Percentiles rank a stretch among this genome's conserved stretches.
These are phyloP conservation scores for Sugiyamaella smithiae DNA, from an alignment of 805 yeast species.

Conservation along the genomic window DNA sequence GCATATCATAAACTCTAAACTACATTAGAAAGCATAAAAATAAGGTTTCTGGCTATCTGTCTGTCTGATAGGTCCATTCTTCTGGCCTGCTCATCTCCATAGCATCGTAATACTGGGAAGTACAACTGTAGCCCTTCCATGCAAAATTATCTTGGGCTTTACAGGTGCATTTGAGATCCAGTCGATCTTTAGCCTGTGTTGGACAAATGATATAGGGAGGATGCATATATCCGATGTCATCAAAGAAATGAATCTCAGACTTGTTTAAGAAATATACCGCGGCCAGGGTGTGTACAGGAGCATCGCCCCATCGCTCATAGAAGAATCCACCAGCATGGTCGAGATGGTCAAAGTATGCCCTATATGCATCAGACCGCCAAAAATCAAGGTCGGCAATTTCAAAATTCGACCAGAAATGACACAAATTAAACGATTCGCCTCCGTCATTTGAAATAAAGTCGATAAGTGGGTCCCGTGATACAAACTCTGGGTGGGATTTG, in stretches of 20 bases:
- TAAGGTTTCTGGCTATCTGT: not conserved
- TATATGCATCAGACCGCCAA: slow-evolving; percentile 54
- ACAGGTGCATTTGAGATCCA: slow-evolving; percentile 66
- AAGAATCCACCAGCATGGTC: slow-evolving; percentile 65
- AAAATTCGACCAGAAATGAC: slow-evolving; percentile 79
- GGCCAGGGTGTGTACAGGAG: slow-evolving; percentile 67
- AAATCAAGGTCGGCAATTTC: slow-evolving; percentile 60
- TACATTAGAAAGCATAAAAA: too few species aligned
- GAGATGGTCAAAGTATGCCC: slow-evolving; percentile 50
- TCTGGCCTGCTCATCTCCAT: slow-evolving; percentile 29
- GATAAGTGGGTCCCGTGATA: slow-evolving; percentile 61
- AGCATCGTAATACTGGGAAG: slow-evolving; percentile 34
- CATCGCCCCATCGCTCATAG: slow-evolving; percentile 79
- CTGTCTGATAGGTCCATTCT: slow-evolving; percentile 29
- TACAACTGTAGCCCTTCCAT: slow-evolving; percentile 42
- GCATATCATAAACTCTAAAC: too few species aligned
- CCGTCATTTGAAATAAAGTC: slow-evolving; percentile 68
- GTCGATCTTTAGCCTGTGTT: slow-evolving; percentile 46
- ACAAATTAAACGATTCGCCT: slow-evolving; percentile 70
- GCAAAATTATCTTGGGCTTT: slow-evolving; percentile 51
- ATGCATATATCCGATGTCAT: slow-evolving; percentile 57
- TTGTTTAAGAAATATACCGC: slow-evolving; percentile 52
- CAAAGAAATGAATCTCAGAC: slow-evolving; percentile 55
- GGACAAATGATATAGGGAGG: slow-evolving; percentile 57
- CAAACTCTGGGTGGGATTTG: slow-evolving; percentile 52